Percentiles rank a stretch among this genome's conserved stretches.
These are phyloP conservation scores for Microbotryum intermedium DNA, from an alignment of 1,284 basidiomycete species.

Conservation along the genomic window DNA sequence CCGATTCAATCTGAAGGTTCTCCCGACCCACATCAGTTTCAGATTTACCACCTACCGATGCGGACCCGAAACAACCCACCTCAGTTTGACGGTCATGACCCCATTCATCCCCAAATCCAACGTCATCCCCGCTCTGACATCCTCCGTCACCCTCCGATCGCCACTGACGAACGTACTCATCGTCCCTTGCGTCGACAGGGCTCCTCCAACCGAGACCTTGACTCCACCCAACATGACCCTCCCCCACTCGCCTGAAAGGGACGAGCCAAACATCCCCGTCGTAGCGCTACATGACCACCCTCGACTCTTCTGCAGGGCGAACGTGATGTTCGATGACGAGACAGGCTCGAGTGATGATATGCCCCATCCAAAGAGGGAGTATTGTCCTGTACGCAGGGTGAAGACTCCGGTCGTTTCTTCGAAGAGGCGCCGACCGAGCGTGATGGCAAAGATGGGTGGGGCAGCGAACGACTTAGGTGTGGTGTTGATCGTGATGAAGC, in stretches of 20 bases:
- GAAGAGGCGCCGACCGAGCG: constrained; percentile 43
- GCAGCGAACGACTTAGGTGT: constrained; percentile 31
- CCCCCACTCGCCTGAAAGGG: constrained; percentile 39
- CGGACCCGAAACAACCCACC: constrained; percentile 1
- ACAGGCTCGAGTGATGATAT: constrained; percentile 7
- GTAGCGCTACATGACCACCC: constrained; percentile 14
- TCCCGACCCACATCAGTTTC: too few species aligned
- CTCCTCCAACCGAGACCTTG: constrained; percentile 42
- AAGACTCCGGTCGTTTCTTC: constrained; percentile 37
- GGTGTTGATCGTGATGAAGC: constrained; percentile 39
- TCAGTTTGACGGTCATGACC: constrained; percentile 37
- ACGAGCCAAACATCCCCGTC: constrained; percentile 10
- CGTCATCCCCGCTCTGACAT: constrained; percentile 36
- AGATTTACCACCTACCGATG: background rate
- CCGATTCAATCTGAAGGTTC: constrained; percentile 40
- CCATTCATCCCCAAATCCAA: constrained; percentile 37
- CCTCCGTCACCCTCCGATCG: constrained; percentile 40
- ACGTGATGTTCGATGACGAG: constrained; percentile 14
- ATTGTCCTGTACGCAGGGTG: constrained; percentile 36
- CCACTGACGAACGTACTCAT: constrained; percentile 35
- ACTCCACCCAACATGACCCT: constrained; percentile 42
- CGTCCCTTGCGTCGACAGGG: constrained; percentile 34
- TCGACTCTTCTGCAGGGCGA: constrained; percentile 17
- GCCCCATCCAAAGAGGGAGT: constrained; percentile 37
- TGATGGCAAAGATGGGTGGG: constrained; percentile 43